Evolutionary conservation across 305 asterid species (phyloP).

Genomic region (Rubia occidens): DNA sequence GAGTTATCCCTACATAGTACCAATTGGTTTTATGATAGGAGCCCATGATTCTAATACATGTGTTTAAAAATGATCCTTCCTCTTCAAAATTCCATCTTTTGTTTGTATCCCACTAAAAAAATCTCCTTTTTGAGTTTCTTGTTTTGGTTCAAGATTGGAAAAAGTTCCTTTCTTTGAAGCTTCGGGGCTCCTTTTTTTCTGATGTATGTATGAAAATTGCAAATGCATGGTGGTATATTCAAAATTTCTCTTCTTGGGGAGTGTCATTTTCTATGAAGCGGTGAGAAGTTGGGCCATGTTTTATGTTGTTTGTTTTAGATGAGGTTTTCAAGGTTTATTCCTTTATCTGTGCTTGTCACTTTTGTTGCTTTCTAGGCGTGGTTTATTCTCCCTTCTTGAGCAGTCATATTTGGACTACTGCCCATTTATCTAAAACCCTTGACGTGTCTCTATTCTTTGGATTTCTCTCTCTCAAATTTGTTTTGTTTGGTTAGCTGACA

Average conservation of each 20-base stretch:
- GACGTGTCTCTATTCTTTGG: conserved; percentile 54
- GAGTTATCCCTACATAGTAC: no score
- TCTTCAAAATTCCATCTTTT: conserved; percentile 24
- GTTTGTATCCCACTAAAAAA: conserved; percentile 26
- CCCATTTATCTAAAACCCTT: conserved; percentile 17
- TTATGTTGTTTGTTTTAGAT: conserved; percentile 46
- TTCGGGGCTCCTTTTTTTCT: background rate
- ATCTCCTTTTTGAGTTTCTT: conserved; percentile 5
- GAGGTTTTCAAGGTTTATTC: conserved; percentile 77
- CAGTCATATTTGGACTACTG: conserved; percentile 68
- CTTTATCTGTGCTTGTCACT: conserved; percentile 47
- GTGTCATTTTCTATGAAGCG: conserved; percentile 47
- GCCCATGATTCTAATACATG: conserved; percentile 42
- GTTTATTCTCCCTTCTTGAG: conserved; percentile 88
- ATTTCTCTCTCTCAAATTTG: conserved; percentile 38
- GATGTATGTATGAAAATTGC: background rate
- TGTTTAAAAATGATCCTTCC: conserved; percentile 61
- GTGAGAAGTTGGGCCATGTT: conserved; percentile 35
- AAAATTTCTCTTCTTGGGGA: conserved; percentile 21
- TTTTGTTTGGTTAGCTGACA: conserved; percentile 65
- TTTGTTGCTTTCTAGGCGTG: conserved; percentile 78
- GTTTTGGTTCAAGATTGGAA: conserved; percentile 15
- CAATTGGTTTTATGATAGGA: no score
- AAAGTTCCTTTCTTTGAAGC: conserved; percentile 25
- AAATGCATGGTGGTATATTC: conserved; percentile 4